phyloP scores from a whole-genome alignment of 495 filamentous ascomycete genomes.

The Zalerion maritima region DNA sequence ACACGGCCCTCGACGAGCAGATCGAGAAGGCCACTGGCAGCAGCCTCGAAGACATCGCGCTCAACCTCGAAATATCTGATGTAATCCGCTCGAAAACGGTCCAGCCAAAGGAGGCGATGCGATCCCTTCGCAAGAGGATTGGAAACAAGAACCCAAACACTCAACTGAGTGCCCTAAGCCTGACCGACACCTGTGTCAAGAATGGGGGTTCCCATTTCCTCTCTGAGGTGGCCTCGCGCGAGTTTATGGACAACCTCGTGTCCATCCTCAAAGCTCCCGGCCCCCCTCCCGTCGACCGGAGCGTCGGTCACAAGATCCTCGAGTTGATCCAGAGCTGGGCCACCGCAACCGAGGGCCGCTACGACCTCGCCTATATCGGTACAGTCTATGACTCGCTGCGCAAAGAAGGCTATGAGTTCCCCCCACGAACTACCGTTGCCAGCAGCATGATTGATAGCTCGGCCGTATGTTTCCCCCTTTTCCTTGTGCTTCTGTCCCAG shows the following conservation, averaged over 20 bases:
- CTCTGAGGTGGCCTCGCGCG: conserved; percentile 81
- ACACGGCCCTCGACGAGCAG: conserved; percentile 85
- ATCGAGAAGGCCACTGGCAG: conserved; percentile 88
- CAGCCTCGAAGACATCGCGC: conserved; percentile 88
- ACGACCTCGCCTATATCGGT: conserved; percentile 69
- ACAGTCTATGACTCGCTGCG: conserved; percentile 75
- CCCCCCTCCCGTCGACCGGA: conserved; percentile 58
- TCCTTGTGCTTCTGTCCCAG: background rate
- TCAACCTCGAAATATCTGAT: conserved; percentile 95
- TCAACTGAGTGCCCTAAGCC: conserved; percentile 81
- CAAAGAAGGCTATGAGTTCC: conserved; percentile 75
- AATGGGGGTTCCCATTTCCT: conserved; percentile 97
- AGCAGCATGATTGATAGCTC: conserved; percentile 95
- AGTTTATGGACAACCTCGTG: conserved; percentile 95
- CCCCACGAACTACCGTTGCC: conserved; percentile 71
- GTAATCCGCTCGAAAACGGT: conserved; percentile 93
- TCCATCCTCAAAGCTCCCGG: conserved; percentile 73
- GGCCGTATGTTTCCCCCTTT: conserved; percentile 48
- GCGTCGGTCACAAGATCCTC: conserved; percentile 79
- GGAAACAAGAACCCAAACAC: conserved; percentile 94
- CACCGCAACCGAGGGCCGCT: conserved; percentile 71
- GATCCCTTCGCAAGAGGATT: conserved; percentile 81
- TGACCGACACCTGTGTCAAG: conserved; percentile 97
- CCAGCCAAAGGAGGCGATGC: conserved; percentile 93
- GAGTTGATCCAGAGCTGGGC: conserved; percentile 93